A percentile compares a stretch with the other conserved stretches of the same genome.
Evolutionary conservation across 257 asterid species (phyloP).

Genomic region (Solanum sitiens): DNA sequence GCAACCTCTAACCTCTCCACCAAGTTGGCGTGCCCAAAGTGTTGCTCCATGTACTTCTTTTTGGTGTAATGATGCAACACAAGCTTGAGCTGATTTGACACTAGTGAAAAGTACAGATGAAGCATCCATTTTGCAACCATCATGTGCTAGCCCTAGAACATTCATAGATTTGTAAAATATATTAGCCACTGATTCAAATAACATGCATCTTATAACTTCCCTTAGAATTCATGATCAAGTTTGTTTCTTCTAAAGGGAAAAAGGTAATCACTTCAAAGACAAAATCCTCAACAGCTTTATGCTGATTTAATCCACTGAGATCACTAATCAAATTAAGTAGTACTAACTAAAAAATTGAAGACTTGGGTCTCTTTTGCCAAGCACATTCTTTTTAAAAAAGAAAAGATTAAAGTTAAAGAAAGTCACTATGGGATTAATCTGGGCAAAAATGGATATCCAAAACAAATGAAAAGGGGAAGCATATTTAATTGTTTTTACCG

Average conservation of each 20-base stretch:
- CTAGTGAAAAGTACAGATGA: conserved; percentile 74
- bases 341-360: neutral
- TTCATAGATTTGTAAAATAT: conserved; percentile 2
- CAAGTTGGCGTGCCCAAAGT: conserved; percentile 98
- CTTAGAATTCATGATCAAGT: neutral
- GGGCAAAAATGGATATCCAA: neutral
- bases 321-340: neutral
- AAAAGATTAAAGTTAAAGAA: neutral
- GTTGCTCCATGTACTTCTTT: conserved; percentile 56
- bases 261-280: neutral
- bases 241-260: neutral
- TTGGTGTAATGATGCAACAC: conserved; percentile 84
- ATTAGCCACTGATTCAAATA: neutral
- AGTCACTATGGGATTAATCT: neutral
- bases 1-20: conserved; percentile 73
- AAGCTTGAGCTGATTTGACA: conserved; percentile 80
- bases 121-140: conserved; percentile 75
- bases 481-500: conserved; percentile 36
- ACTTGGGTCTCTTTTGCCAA: neutral
- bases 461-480: neutral
- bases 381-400: neutral
- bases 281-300: neutral
- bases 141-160: conserved; percentile 60
- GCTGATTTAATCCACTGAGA: neutral
- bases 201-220: neutral